These are phyloP conservation scores for Halenospora varia DNA, from an alignment of 495 filamentous ascomycete species.

Conservation along the genomic window DNA sequence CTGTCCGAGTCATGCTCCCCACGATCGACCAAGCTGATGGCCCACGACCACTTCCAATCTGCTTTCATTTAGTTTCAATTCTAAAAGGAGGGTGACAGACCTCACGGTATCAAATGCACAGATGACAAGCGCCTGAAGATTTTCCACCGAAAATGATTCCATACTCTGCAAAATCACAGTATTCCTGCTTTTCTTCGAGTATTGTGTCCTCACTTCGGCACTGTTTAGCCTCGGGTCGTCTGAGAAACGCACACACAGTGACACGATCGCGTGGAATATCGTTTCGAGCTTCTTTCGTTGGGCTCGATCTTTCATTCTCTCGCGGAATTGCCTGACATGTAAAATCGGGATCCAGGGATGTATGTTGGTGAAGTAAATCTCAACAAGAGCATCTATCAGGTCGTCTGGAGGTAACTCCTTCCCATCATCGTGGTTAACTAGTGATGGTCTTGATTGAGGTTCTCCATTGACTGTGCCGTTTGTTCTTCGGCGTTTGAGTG, in stretches of 20 bases:
- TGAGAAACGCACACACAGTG: constrained; percentile 26
- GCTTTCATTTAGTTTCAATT: not conserved
- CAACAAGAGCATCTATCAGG: constrained; percentile 21
- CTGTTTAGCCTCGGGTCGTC: constrained; percentile 7
- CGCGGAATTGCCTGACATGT: constrained; percentile 20
- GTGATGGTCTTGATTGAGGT: no score
- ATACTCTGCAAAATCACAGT: constrained; percentile 30
- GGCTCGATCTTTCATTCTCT: constrained; percentile 10
- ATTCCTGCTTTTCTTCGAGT: constrained; percentile 21
- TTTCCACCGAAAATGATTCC: constrained; percentile 33
- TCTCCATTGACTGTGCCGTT: not conserved
- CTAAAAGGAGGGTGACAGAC: not conserved
- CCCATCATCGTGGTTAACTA: no score
- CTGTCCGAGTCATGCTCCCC: constrained; percentile 34
- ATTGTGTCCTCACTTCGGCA: constrained; percentile 20
- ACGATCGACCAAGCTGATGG: constrained; percentile 32
- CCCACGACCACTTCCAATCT: constrained; percentile 31
- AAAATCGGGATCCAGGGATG: constrained; percentile 42
- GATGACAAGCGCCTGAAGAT: constrained; percentile 35
- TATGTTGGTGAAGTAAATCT: constrained; percentile 19
- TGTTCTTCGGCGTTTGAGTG: constrained; percentile 5
- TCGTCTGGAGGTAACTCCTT: constrained; percentile 21
- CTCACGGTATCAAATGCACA: constrained; percentile 31
- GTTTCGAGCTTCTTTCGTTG: constrained; percentile 15
- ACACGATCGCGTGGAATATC: constrained; percentile 33